Percentiles rank a stretch among this genome's conserved stretches.
These are phyloP conservation scores for Aegilops bicornis DNA, from an alignment of 176 grass and related monocot genomes.

Conservation along the genomic window DNA sequence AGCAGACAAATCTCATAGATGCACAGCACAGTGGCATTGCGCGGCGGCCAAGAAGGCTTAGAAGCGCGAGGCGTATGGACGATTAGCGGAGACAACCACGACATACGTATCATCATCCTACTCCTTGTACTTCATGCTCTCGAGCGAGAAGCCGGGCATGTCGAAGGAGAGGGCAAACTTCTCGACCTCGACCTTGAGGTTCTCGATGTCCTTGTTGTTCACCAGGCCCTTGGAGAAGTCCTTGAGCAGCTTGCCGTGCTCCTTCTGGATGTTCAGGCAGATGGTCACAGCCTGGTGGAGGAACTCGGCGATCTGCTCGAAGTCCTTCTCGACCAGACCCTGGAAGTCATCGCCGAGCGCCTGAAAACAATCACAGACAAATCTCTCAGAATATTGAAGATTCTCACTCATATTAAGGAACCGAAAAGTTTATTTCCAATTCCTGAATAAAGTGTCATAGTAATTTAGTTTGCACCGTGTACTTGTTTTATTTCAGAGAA, in stretches of 20 bases:
- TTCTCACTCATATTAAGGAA: neutral
- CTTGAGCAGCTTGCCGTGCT: conserved; percentile 83
- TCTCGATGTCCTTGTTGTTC: conserved; percentile 77
- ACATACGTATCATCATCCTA: conserved; percentile 13
- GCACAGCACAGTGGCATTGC: neutral
- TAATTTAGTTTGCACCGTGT: neutral
- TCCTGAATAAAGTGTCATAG: neutral
- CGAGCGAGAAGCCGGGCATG: conserved; percentile 85
- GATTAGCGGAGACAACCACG: neutral
- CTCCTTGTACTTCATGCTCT: conserved; percentile 92
- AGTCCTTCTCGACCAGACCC: conserved; percentile 95
- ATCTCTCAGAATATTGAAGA: neutral
- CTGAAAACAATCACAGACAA: conserved; percentile 35
- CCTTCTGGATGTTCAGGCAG: conserved; percentile 87
- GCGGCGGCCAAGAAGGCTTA: neutral
- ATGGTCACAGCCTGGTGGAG: conserved; percentile 89
- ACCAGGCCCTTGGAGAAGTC: conserved; percentile 90
- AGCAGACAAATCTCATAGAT: conserved; percentile 14
- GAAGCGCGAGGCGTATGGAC: neutral
- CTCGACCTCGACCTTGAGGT: conserved; percentile 67
- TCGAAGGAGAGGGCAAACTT: conserved; percentile 85
- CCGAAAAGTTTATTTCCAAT: neutral
- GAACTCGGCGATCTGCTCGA: conserved; percentile 91
- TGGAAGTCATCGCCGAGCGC: conserved; percentile 85
- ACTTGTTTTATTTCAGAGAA: neutral